phyloP scores from a whole-genome alignment of 2,329 filamentous ascomycete genomes.

The Fusarium transvaalense region DNA sequence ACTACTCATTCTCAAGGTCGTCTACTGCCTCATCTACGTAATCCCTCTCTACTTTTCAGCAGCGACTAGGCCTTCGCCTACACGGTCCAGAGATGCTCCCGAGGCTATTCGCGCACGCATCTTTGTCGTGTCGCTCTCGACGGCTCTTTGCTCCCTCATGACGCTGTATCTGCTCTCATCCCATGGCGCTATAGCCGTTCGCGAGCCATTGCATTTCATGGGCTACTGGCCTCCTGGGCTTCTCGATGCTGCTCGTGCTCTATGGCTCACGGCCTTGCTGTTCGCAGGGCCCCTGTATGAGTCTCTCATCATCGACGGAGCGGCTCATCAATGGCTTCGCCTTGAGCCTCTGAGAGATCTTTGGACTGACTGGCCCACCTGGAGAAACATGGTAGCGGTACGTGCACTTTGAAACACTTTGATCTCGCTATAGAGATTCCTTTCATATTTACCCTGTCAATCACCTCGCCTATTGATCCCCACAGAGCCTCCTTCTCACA shows the following conservation, averaged over 20 bases:
- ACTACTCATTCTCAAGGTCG: conserved; percentile 59
- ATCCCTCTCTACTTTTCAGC: conserved; percentile 88
- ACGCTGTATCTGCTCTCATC: conserved; percentile 75
- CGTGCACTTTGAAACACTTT: conserved; percentile 49
- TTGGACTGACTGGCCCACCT: conserved; percentile 81
- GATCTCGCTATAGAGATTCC: conserved; percentile 23
- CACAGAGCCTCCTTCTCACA: conserved; percentile 42
- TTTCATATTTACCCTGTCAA: conserved; percentile 34
- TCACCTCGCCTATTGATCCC: conserved; percentile 28
- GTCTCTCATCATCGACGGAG: conserved; percentile 76
- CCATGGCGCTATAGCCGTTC: conserved; percentile 58
- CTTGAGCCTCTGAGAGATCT: conserved; percentile 68
- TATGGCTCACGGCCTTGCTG: conserved; percentile 81
- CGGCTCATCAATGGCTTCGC: conserved; percentile 73
- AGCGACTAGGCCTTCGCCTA: conserved; percentile 81
- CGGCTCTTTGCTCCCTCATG: conserved; percentile 72
- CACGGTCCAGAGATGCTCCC: conserved; percentile 86
- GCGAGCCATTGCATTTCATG: conserved; percentile 72
- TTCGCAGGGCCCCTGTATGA: conserved; percentile 91
- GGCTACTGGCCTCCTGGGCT: conserved; percentile 84
- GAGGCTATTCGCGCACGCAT: conserved; percentile 90
- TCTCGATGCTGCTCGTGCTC: conserved; percentile 70
- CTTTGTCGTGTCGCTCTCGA: conserved; percentile 81
- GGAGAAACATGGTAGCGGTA: conserved; percentile 89
- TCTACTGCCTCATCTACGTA: conserved; percentile 91